A percentile compares a stretch with the other conserved stretches of the same genome.
Conservation (phyloP, 192 early-diverging fungal species). For the Coemansia sp. region DNA sequence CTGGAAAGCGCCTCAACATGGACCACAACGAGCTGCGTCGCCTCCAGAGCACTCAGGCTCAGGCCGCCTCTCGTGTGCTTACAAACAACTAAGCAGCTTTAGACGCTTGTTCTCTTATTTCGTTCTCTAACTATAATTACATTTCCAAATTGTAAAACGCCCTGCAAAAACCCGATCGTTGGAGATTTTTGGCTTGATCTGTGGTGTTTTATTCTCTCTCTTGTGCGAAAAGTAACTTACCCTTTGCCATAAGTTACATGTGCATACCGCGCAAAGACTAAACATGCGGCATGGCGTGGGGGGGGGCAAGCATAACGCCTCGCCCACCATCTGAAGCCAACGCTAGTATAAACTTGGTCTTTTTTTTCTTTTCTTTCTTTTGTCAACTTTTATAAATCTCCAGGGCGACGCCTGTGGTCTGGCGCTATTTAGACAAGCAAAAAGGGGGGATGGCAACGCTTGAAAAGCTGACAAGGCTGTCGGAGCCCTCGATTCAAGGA, state of each 20-base stretch:
- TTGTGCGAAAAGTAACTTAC: too few relatives aligned
- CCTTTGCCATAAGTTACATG: too few relatives aligned
- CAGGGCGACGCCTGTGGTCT: not conserved
- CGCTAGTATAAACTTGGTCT: not conserved
- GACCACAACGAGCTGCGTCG: constrained; percentile 70
- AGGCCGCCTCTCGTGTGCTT: constrained; percentile 59
- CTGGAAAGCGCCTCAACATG: constrained; percentile 64
- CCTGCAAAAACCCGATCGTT: too few relatives aligned
- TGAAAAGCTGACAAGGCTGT: constrained; percentile 46
- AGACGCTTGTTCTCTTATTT: not conserved
- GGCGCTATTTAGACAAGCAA: not conserved
- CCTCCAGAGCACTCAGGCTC: constrained; percentile 73
- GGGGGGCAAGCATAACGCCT: too few relatives aligned
- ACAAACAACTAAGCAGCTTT: not conserved
- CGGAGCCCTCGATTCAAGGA: constrained; percentile 54
- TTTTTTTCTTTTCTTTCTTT: not conserved
- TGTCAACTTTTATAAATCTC: not conserved
- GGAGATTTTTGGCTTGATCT: too few relatives aligned
- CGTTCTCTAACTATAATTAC: not conserved
- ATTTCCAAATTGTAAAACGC: not conserved
- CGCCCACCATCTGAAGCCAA: too few relatives aligned
- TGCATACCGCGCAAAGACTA: too few relatives aligned
- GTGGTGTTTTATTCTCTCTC: too few relatives aligned
- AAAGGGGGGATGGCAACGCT: constrained; percentile 39
- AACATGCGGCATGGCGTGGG: too few relatives aligned